These are phyloP conservation scores for Dendrothele bispora DNA, from an alignment of 768 basidiomycete genomes.

Conservation along the genomic window DNA sequence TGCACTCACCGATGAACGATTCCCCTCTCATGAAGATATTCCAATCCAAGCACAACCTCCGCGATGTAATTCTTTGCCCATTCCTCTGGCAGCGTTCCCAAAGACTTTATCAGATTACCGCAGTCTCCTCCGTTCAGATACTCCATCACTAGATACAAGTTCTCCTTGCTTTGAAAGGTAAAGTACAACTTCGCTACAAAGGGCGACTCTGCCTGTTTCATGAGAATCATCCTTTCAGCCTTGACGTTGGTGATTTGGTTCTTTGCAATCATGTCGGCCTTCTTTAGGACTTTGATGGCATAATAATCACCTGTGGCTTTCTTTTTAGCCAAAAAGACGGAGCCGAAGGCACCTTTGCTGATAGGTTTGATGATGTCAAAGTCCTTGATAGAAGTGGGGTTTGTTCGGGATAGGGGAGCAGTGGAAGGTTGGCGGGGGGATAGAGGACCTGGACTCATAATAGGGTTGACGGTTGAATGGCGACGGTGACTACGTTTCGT, in stretches of 20 bases:
- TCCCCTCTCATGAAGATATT: conserved; percentile 93
- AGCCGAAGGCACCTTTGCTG: conserved; percentile 97
- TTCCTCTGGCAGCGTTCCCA: conserved; percentile 93
- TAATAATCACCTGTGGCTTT: conserved; percentile 97
- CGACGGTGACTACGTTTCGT: conserved; percentile 64
- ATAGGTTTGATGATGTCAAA: conserved; percentile 99
- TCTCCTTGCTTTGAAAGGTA: conserved; percentile 99
- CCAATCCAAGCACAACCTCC: conserved; percentile 91
- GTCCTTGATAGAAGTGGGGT: conserved; percentile 93
- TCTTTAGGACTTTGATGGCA: conserved; percentile 99
- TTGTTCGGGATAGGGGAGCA: conserved; percentile 75
- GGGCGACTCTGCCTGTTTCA: conserved; percentile 98
- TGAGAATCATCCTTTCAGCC: conserved; percentile 98
- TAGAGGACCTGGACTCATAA: conserved; percentile 66
- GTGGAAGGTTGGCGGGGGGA: conserved; percentile 86
- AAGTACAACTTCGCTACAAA: conserved; percentile 98
- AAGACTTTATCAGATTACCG: conserved; percentile 91
- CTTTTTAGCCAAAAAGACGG: conserved; percentile 98
- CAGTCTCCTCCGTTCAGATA: conserved; percentile 99
- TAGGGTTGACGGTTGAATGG: conserved; percentile 68
- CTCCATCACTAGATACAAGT: conserved; percentile 98
- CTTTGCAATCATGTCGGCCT: conserved; percentile 99
- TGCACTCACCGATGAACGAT: conserved; percentile 91
- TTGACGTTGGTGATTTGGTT: conserved; percentile 99
- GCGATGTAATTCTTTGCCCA: conserved; percentile 98